Conservation (phyloP, 2,329 filamentous ascomycete genomes). For the Sporothrix pallida region DNA sequence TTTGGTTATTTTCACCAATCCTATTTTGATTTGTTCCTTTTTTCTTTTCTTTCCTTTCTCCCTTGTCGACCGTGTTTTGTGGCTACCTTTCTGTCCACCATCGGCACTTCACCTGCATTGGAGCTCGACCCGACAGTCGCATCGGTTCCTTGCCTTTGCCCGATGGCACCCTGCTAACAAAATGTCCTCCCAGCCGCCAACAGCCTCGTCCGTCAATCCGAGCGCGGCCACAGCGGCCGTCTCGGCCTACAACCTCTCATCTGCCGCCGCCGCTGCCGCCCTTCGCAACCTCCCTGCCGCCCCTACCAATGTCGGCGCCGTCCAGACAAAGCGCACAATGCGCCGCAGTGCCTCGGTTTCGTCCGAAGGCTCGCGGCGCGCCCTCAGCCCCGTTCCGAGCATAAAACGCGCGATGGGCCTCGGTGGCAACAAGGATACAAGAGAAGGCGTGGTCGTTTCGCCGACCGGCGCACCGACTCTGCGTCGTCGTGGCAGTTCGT, state of each 20-base stretch:
- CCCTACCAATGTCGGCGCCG: slow-evolving; percentile 78
- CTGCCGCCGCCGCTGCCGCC: slow-evolving; percentile 84
- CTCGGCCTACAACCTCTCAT: slow-evolving; percentile 83
- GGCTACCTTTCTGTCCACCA: slow-evolving; percentile 23
- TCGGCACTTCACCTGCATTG: slow-evolving; percentile 19
- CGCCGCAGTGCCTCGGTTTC: slow-evolving; percentile 75
- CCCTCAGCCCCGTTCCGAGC: slow-evolving; percentile 36
- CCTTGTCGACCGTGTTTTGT: not conserved
- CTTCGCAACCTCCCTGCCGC: slow-evolving; percentile 78
- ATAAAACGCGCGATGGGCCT: slow-evolving; percentile 32
- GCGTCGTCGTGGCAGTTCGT: slow-evolving; percentile 70
- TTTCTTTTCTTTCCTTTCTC: not conserved
- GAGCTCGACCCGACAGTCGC: too few species aligned
- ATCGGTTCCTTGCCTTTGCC: not conserved
- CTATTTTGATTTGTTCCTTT: not conserved
- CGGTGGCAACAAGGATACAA: slow-evolving; percentile 31
- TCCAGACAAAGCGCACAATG: slow-evolving; percentile 85
- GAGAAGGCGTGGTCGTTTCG: slow-evolving; percentile 27
- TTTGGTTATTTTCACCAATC: not conserved
- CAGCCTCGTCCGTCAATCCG: slow-evolving; percentile 67
- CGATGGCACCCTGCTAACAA: slow-evolving; percentile 35
- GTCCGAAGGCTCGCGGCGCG: slow-evolving; percentile 55
- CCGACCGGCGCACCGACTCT: slow-evolving; percentile 48
- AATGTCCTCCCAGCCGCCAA: slow-evolving; percentile 60
- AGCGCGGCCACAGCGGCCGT: slow-evolving; percentile 80